Evolutionary conservation across 2,329 filamentous ascomycete genomes (phyloP).

Genomic region (Phaeosphaeria sp.): DNA sequence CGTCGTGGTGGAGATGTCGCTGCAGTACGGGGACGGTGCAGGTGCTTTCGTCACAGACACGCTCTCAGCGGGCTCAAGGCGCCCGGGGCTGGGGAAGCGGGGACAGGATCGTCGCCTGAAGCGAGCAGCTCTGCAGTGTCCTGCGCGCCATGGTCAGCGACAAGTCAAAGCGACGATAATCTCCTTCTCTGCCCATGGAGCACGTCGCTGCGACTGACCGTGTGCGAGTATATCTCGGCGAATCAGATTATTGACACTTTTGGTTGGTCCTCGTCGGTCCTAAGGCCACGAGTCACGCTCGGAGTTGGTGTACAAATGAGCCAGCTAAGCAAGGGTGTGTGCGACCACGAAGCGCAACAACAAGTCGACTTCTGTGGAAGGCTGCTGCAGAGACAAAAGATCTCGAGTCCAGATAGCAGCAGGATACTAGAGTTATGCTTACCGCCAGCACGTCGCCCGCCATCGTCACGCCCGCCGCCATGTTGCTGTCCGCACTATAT

Average conservation of each 20-base stretch:
- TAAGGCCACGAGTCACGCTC: background rate
- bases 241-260: background rate
- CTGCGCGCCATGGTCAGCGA: background rate
- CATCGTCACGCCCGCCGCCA: constrained; percentile 25
- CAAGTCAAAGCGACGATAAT: background rate
- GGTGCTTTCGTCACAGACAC: constrained; percentile 41
- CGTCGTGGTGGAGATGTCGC: constrained; percentile 39
- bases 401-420: background rate
- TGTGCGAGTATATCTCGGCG: background rate
- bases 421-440: background rate
- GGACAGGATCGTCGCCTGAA: constrained; percentile 17
- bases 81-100: constrained; percentile 23
- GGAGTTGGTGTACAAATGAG: background rate
- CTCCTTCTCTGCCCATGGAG: no score
- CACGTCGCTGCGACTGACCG: background rate
- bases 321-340: background rate
- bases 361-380: background rate
- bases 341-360: background rate
- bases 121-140: background rate
- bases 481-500: constrained; percentile 28
- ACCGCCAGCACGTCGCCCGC: constrained; percentile 4
- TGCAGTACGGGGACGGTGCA: constrained; percentile 24
- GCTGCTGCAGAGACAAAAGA: background rate
- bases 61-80: constrained; percentile 35
- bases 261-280: background rate